Percentiles rank a stretch among this genome's conserved stretches.
These are phyloP conservation scores for Wickerhamiella cacticola DNA, from an alignment of 805 yeast species.

Conservation along the genomic window DNA sequence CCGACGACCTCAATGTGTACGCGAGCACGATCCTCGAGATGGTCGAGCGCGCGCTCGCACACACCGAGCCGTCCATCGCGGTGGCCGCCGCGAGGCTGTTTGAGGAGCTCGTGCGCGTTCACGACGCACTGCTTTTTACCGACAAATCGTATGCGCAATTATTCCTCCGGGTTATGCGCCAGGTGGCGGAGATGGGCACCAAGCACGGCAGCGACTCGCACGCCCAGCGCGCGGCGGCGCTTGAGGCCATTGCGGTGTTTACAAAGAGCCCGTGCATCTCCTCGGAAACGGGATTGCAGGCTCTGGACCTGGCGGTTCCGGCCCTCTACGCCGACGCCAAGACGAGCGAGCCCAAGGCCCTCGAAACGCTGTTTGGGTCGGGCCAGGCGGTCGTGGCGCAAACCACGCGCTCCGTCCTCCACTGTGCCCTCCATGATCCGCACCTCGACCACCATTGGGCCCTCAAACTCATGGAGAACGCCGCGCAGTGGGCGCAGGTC, in stretches of 20 bases:
- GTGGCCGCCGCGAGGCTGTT: conserved; percentile 30
- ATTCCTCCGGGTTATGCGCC: conserved; percentile 32
- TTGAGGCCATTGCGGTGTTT: conserved; percentile 35
- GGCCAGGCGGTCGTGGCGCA: conserved; percentile 35
- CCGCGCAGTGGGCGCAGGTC: conserved; percentile 70
- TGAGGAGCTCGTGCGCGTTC: conserved; percentile 34
- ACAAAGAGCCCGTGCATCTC: conserved; percentile 28
- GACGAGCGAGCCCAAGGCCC: conserved; percentile 16
- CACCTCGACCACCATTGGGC: conserved; percentile 36
- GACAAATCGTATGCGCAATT: conserved; percentile 44
- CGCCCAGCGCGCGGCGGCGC: conserved; percentile 32
- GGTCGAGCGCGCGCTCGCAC: conserved; percentile 38
- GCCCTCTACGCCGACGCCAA: conserved; percentile 1
- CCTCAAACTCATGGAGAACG: conserved; percentile 44
- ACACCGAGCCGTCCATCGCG: conserved; percentile 51
- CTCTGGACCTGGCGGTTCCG: conserved; percentile 21
- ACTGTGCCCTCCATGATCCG: conserved; percentile 35
- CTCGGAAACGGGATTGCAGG: conserved; percentile 25
- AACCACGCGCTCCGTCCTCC: conserved; percentile 34
- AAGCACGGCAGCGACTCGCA: conserved; percentile 30
- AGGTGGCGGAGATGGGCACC: conserved; percentile 18
- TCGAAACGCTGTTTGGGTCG: conserved; percentile 54
- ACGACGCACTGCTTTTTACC: conserved; percentile 50
- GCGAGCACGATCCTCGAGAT: conserved; percentile 57
- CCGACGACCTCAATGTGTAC: conserved; percentile 73